Evolutionary conservation across 2,329 filamentous ascomycete genomes (phyloP).

Genomic region (Colletotrichum orbiculare): DNA sequence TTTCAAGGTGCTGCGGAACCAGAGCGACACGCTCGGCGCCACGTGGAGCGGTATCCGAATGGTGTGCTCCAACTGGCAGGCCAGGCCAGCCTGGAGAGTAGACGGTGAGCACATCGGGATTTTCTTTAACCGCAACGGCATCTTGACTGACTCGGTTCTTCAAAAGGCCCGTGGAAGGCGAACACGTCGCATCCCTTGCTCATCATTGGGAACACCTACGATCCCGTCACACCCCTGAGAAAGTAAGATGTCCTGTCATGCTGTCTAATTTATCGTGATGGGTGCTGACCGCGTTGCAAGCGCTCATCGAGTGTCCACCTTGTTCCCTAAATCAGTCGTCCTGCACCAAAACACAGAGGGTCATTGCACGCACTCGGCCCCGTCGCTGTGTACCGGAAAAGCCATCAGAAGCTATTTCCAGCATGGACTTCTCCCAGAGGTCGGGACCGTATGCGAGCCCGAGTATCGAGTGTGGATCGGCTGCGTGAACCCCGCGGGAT

Average conservation of each 20-base stretch:
- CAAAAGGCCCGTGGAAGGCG: conserved; percentile 25
- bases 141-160: background rate
- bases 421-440: conserved; percentile 10
- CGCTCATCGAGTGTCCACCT: conserved; percentile 12
- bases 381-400: conserved; percentile 10
- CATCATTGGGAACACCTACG: conserved; percentile 45
- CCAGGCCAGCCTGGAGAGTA: conserved; percentile 40
- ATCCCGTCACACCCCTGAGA: conserved; percentile 33
- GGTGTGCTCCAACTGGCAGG: conserved; percentile 44
- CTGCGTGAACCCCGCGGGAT: conserved; percentile 7
- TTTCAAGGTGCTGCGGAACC: conserved; percentile 22
- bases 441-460: conserved; percentile 16
- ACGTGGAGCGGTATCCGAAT: conserved; percentile 37
- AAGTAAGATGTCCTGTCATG: conserved; percentile 7
- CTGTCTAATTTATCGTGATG: background rate
- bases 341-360: conserved; percentile 18
- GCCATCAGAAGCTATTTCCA: conserved; percentile 13
- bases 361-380: conserved; percentile 10
- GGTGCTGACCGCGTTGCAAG: conserved; percentile 3
- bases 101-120: background rate
- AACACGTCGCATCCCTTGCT: conserved; percentile 45
- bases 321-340: conserved; percentile 18
- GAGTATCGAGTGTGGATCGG: conserved; percentile 17
- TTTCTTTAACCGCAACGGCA: background rate
- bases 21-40: conserved; percentile 34